Conservation (phyloP, 352 stramenopile species). For the Pythium oligandrum region DNA sequence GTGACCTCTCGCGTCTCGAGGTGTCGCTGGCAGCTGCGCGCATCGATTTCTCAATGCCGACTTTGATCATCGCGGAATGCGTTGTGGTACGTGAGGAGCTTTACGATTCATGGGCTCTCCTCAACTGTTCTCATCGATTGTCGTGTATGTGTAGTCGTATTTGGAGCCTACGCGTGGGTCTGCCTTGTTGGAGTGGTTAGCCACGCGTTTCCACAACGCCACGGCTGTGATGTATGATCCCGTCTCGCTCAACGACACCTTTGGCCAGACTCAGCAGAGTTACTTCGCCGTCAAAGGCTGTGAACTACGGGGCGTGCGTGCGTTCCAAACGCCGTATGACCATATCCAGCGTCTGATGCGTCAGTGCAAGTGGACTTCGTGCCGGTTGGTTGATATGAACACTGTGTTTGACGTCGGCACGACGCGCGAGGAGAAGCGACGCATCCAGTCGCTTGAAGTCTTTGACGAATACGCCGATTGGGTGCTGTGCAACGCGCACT, state of each 20-base stretch:
- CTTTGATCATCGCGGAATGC: conserved; percentile 63
- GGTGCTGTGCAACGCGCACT: conserved; percentile 62
- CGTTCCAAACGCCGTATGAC: conserved; percentile 32
- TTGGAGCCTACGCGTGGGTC: conserved; percentile 46
- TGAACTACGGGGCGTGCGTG: conserved; percentile 37
- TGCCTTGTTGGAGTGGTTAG: conserved; percentile 39
- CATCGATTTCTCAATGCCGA: conserved; percentile 35
- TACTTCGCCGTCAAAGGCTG: conserved; percentile 76
- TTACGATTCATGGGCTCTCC: neutral
- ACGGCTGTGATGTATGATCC: conserved; percentile 64
- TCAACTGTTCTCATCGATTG: neutral
- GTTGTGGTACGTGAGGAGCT: conserved; percentile 41
- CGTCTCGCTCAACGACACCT: conserved; percentile 36
- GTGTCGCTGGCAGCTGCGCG: conserved; percentile 17
- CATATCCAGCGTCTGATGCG: conserved; percentile 33
- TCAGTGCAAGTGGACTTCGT: conserved; percentile 28
- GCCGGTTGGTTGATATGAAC: conserved; percentile 64
- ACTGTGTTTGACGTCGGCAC: conserved; percentile 36
- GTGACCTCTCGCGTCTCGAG: conserved; percentile 33
- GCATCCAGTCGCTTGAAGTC: conserved; percentile 41
- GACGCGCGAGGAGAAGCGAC: conserved; percentile 32
- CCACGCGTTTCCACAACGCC: conserved; percentile 26
- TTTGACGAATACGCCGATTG: conserved; percentile 75
- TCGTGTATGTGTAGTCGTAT: conserved; percentile 43
- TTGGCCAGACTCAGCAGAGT: conserved; percentile 40